Conservation (phyloP, 2,329 filamentous ascomycete genomes). For the Aspergillus jensenii region DNA sequence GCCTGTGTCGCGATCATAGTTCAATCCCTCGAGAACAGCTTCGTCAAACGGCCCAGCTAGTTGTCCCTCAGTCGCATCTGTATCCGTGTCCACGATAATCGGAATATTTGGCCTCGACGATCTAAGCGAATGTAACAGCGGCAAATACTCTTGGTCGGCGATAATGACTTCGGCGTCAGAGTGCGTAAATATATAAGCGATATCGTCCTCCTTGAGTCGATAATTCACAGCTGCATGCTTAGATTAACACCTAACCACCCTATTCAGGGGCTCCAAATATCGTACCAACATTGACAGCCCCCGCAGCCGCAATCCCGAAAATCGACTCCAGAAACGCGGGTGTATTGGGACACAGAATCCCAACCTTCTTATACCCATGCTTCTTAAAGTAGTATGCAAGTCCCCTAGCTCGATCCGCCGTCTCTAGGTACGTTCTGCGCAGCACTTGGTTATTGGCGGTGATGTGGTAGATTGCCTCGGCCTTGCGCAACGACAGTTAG, state of each 20-base stretch:
- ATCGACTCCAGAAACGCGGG: constrained; percentile 90
- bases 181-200: constrained; percentile 87
- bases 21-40: constrained; percentile 76
- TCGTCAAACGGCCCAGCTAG: constrained; percentile 78
- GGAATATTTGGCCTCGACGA: constrained; percentile 62
- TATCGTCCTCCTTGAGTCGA: constrained; percentile 76
- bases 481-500: constrained; percentile 42
- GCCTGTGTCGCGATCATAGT: constrained; percentile 67
- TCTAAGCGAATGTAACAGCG: constrained; percentile 67
- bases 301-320: constrained; percentile 81
- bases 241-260: background rate
- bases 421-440: constrained; percentile 74
- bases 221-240: constrained; percentile 60
- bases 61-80: constrained; percentile 71
- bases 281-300: constrained; percentile 69
- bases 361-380: constrained; percentile 72
- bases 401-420: constrained; percentile 81
- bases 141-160: constrained; percentile 76
- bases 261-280: background rate
- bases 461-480: constrained; percentile 80
- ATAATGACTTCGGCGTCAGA: constrained; percentile 84
- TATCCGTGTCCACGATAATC: constrained; percentile 81
- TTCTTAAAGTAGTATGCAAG: constrained; percentile 84
- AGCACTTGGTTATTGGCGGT: constrained; percentile 74
- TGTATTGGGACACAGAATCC: constrained; percentile 87